Percentiles rank a stretch among this genome's conserved stretches.
phyloP scores from a whole-genome alignment of 169 alveolate species.

The Eimeria sp. region DNA sequence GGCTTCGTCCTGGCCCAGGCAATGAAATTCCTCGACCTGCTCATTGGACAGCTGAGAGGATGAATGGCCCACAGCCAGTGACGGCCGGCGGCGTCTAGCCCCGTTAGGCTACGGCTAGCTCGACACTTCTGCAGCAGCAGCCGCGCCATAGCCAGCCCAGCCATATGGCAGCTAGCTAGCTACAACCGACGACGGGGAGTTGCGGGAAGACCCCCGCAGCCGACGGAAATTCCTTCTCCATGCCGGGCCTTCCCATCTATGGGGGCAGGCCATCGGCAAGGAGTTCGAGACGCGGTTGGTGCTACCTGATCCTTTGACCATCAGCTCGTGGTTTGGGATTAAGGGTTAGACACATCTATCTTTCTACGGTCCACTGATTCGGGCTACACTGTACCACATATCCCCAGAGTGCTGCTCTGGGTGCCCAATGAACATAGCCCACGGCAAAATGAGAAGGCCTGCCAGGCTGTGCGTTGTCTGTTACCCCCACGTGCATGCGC shows the following conservation, averaged over 20 bases:
- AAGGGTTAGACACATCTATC: neutral
- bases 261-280: neutral
- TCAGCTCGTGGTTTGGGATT: neutral
- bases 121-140: neutral
- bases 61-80: slow-evolving; percentile 3
- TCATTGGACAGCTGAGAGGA: slow-evolving; percentile 67
- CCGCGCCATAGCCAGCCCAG: neutral
- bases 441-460: neutral
- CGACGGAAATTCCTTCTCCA: neutral
- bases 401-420: neutral
- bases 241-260: neutral
- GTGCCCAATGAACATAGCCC: neutral
- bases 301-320: neutral
- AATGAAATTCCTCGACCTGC: slow-evolving; percentile 83
- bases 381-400: neutral
- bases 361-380: neutral
- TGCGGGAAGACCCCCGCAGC: neutral
- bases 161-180: neutral
- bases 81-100: neutral
- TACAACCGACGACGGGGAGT: neutral
- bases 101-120: neutral
- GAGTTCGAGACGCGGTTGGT: neutral
- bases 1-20: slow-evolving; percentile 88
- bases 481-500: neutral
- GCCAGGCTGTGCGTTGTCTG: neutral